phyloP scores from a whole-genome alignment of 305 asterid genomes.

The Lippia alba region DNA sequence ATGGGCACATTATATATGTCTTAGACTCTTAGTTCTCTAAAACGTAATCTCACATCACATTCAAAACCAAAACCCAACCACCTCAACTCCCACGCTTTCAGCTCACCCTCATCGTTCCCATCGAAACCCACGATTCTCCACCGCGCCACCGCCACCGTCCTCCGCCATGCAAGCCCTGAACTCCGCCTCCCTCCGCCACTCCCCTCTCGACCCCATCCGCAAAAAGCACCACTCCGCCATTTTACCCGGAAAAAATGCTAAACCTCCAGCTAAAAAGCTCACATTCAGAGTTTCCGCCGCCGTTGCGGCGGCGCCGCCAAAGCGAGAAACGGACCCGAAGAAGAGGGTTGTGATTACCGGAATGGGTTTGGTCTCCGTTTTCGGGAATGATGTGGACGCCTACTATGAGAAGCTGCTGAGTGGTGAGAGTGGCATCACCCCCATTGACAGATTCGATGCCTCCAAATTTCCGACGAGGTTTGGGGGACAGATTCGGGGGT shows the following conservation, averaged over 20 bases:
- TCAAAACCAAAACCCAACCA: not conserved
- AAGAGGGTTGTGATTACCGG: constrained; percentile 88
- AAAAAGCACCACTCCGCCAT: constrained; percentile 31
- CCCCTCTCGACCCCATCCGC: constrained; percentile 51
- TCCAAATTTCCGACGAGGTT: constrained; percentile 73
- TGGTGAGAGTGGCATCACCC: constrained; percentile 83
- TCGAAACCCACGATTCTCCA: constrained; percentile 44
- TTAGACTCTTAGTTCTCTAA: too few species aligned
- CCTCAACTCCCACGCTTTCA: constrained; percentile 20
- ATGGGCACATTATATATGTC: too few species aligned
- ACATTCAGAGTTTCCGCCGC: constrained; percentile 52
- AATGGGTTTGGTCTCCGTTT: constrained; percentile 86
- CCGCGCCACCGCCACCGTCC: constrained; percentile 27
- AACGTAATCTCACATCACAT: not conserved
- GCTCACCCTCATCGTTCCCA: constrained; percentile 39
- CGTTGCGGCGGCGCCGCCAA: constrained; percentile 59
- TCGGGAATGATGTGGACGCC: constrained; percentile 71
- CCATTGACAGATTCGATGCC: constrained; percentile 80
- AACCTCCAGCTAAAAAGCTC: constrained; percentile 32
- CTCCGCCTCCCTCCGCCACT: constrained; percentile 52
- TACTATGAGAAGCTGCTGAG: constrained; percentile 72
- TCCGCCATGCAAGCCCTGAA: constrained; percentile 60
- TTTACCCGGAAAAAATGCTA: constrained; percentile 40
- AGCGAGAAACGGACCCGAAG: constrained; percentile 79
- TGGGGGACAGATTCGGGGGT: constrained; percentile 86